Conservation (phyloP, 2,329 filamentous ascomycete genomes). For the Penicillium freii region DNA sequence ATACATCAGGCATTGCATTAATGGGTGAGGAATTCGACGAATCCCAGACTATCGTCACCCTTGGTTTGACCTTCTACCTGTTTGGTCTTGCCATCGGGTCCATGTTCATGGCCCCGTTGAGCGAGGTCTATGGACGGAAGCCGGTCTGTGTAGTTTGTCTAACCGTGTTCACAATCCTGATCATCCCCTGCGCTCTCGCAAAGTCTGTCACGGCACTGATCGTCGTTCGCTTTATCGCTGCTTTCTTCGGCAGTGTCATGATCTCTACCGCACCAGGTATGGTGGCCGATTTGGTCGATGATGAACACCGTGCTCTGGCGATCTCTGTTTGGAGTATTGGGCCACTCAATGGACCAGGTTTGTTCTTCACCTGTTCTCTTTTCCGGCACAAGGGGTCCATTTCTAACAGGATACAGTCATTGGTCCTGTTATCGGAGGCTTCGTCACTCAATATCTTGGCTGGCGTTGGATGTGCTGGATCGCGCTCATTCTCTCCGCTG, state of each 20-base stretch:
- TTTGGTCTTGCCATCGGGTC: conserved; percentile 70
- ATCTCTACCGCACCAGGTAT: conserved; percentile 80
- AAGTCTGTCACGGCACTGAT: conserved; percentile 67
- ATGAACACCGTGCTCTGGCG: conserved; percentile 75
- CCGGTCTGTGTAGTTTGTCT: conserved; percentile 67
- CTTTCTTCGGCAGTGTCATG: conserved; percentile 73
- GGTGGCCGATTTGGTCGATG: conserved; percentile 76
- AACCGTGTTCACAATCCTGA: conserved; percentile 62
- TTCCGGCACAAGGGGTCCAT: fast-evolving
- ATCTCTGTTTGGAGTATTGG: conserved; percentile 82
- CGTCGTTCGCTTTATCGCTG: conserved; percentile 71
- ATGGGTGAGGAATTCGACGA: conserved; percentile 65
- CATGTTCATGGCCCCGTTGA: conserved; percentile 69
- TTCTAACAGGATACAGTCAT: conserved; percentile 37
- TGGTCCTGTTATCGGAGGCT: conserved; percentile 75
- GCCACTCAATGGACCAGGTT: conserved; percentile 71
- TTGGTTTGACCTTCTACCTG: conserved; percentile 77
- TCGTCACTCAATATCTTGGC: conserved; percentile 66
- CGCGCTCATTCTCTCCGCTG: conserved; percentile 67
- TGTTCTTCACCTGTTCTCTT: conserved; percentile 10
- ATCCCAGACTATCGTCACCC: conserved; percentile 61
- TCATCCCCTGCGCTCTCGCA: conserved; percentile 70
- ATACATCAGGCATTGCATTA: conserved; percentile 69
- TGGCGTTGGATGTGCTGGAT: conserved; percentile 91
- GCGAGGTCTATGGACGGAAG: conserved; percentile 47